phyloP scores from a whole-genome alignment of 331 rosid species.

The Cydonia oblonga region DNA sequence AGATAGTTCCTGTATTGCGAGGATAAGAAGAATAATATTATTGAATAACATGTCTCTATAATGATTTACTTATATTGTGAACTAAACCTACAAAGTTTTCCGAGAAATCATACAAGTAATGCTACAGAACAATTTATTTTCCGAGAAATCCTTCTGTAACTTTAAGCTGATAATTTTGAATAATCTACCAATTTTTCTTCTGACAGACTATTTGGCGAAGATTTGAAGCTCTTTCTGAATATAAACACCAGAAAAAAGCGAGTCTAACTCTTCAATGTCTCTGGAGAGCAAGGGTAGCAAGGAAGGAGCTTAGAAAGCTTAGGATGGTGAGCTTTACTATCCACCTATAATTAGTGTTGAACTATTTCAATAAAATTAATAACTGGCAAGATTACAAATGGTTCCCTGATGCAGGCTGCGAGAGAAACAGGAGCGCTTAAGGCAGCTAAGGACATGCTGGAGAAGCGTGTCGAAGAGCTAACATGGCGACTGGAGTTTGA shows the following conservation, averaged over 20 bases:
- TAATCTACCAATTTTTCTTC: constrained; percentile 2
- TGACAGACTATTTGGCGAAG: constrained; percentile 74
- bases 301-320: constrained; percentile 73
- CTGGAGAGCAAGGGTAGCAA: constrained; percentile 74
- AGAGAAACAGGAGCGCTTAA: constrained; percentile 86
- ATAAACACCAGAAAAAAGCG: constrained; percentile 56
- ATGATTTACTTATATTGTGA: background rate
- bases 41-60: background rate
- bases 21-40: background rate
- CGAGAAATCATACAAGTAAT: too few relatives aligned
- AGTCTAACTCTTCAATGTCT: constrained; percentile 64
- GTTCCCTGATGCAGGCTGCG: constrained; percentile 52
- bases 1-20: background rate
- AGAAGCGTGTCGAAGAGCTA: constrained; percentile 90
- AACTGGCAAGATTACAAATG: background rate
- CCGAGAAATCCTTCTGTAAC: background rate
- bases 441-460: constrained; percentile 92
- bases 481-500: constrained; percentile 82
- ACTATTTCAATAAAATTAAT: constrained; percentile 5
- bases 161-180: background rate
- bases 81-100: background rate
- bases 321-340: constrained; percentile 37
- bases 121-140: background rate
- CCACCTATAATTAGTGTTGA: background rate
- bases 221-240: constrained; percentile 41